Percentiles rank a stretch among this genome's conserved stretches.
phyloP scores from a whole-genome alignment of 495 filamentous ascomycete genomes.

The Pyronema omphalodes region DNA sequence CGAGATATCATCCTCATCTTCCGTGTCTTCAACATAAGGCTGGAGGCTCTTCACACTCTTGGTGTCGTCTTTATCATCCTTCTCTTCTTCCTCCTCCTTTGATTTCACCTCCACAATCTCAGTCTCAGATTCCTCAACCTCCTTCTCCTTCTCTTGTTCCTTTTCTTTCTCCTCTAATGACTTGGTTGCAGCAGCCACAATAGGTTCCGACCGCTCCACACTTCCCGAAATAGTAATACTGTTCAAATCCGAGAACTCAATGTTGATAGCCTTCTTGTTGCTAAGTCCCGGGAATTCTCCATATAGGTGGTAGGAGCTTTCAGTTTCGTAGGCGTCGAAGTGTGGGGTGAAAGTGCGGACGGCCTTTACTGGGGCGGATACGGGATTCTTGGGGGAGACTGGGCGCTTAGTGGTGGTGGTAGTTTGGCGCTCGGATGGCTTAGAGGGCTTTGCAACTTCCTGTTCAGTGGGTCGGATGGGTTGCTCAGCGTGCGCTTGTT shows the following conservation, averaged over 20 bases:
- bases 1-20: slow-evolving; percentile 26
- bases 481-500: too few relatives aligned
- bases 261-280: slow-evolving; percentile 48
- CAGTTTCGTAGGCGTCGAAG: slow-evolving; percentile 65
- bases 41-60: slow-evolving; percentile 23
- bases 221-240: slow-evolving; percentile 59
- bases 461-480: too few relatives aligned
- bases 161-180: slow-evolving; percentile 6
- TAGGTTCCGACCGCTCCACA: slow-evolving; percentile 28
- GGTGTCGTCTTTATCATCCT: not conserved
- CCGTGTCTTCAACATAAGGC: slow-evolving; percentile 21
- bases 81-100: slow-evolving; percentile 4
- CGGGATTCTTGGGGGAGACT: not conserved
- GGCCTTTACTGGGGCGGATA: not conserved
- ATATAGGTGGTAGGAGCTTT: slow-evolving; percentile 55
- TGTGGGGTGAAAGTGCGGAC: slow-evolving; percentile 41
- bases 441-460: too few relatives aligned
- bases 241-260: slow-evolving; percentile 68
- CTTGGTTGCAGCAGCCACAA: slow-evolving; percentile 23
- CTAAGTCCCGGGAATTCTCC: slow-evolving; percentile 73
- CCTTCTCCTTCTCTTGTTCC: not conserved
- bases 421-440: too few relatives aligned
- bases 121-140: slow-evolving; percentile 3
- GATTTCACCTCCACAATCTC: not conserved
- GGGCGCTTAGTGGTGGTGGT: too few relatives aligned